phyloP scores from a whole-genome alignment of 768 basidiomycete species.

The Pulveroboletus ravenelii region DNA sequence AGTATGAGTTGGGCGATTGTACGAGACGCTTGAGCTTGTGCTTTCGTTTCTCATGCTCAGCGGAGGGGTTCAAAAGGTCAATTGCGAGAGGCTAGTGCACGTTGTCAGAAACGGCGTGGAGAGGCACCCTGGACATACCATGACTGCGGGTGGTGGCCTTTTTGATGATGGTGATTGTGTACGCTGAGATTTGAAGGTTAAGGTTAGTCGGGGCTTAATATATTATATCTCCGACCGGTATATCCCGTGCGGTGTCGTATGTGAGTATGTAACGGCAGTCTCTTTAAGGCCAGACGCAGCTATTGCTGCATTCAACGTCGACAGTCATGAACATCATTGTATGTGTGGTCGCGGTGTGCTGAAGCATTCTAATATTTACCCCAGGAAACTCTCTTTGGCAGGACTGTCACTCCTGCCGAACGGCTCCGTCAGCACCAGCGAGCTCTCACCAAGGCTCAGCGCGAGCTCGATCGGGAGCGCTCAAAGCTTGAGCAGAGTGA shows the following conservation, averaged over 20 bases:
- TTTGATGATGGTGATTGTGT: slow-evolving; percentile 24
- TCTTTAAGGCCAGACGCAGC: slow-evolving; percentile 1
- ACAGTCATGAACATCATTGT: slow-evolving; percentile 77
- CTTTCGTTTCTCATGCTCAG: slow-evolving; percentile 77
- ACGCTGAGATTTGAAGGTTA: slow-evolving; percentile 17
- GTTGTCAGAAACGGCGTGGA: slow-evolving; percentile 4
- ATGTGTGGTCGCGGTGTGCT: not conserved
- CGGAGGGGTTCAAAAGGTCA: slow-evolving; percentile 95
- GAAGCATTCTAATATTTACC: slow-evolving; percentile 13
- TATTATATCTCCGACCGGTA: slow-evolving; percentile 19
- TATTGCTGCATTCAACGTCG: slow-evolving; percentile 11
- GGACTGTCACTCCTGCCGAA: slow-evolving; percentile 93
- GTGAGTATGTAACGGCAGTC: slow-evolving; percentile 1
- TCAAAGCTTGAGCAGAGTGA: slow-evolving; percentile 91
- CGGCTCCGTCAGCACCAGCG: slow-evolving; percentile 96
- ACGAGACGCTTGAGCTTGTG: slow-evolving; percentile 99
- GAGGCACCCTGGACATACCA: slow-evolving; percentile 11
- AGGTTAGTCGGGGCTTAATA: slow-evolving; percentile 17
- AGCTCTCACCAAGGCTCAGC: slow-evolving; percentile 91
- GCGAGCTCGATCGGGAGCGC: slow-evolving; percentile 95
- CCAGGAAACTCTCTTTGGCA: slow-evolving; percentile 93
- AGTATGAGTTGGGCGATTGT: slow-evolving; percentile 97
- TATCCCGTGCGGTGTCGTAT: slow-evolving; percentile 1
- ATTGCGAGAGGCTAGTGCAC: slow-evolving; percentile 84
- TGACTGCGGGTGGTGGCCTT: slow-evolving; percentile 10